Evolutionary conservation across 2,329 filamentous ascomycete genomes (phyloP).

Genomic region (Sporothrix humicola): DNA sequence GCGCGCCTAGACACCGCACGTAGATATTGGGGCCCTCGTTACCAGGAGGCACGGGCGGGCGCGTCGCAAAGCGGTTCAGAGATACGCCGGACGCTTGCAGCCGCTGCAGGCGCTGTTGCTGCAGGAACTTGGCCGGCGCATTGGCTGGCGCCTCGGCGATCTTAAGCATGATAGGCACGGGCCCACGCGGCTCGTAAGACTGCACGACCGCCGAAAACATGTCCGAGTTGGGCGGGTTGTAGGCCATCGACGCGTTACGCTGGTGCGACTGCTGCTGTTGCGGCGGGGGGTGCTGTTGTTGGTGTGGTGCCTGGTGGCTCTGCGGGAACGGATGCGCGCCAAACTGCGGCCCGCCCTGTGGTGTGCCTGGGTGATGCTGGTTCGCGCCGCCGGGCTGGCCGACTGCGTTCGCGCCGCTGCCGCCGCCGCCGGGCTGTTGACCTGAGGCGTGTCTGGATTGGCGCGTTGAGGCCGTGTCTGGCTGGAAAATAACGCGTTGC

Average conservation of each 20-base stretch:
- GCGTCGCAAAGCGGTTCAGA: slow-evolving; percentile 57
- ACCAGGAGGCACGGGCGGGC: slow-evolving; percentile 57
- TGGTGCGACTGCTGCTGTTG: slow-evolving; percentile 40
- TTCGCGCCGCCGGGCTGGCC: slow-evolving; percentile 36
- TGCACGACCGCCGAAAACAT: slow-evolving; percentile 66
- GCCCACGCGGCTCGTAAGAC: slow-evolving; percentile 70
- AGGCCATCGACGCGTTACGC: slow-evolving; percentile 54
- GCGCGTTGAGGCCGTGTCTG: slow-evolving; percentile 71
- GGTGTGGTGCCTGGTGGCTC: slow-evolving; percentile 3
- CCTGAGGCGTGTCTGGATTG: slow-evolving; percentile 64
- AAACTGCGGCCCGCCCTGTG: slow-evolving; percentile 40
- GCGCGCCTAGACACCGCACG: slow-evolving; percentile 79
- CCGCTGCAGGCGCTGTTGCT: slow-evolving; percentile 56
- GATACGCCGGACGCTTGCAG: slow-evolving; percentile 51
- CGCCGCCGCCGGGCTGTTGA: slow-evolving; percentile 50
- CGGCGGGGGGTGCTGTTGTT: slow-evolving; percentile 25
- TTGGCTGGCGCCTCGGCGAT: slow-evolving; percentile 77
- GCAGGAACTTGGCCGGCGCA: slow-evolving; percentile 70
- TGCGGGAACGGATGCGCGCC: slow-evolving; percentile 34
- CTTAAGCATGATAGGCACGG: slow-evolving; percentile 68
- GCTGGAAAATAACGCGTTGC: slow-evolving; percentile 83
- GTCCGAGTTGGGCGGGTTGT: slow-evolving; percentile 62
- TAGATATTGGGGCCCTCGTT: slow-evolving; percentile 89
- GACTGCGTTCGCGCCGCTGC: slow-evolving; percentile 39
- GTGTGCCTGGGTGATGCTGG: slow-evolving; percentile 33